These are phyloP conservation scores for Elasticomyces elasticus DNA, from an alignment of 495 filamentous ascomycete species.

Conservation along the genomic window DNA sequence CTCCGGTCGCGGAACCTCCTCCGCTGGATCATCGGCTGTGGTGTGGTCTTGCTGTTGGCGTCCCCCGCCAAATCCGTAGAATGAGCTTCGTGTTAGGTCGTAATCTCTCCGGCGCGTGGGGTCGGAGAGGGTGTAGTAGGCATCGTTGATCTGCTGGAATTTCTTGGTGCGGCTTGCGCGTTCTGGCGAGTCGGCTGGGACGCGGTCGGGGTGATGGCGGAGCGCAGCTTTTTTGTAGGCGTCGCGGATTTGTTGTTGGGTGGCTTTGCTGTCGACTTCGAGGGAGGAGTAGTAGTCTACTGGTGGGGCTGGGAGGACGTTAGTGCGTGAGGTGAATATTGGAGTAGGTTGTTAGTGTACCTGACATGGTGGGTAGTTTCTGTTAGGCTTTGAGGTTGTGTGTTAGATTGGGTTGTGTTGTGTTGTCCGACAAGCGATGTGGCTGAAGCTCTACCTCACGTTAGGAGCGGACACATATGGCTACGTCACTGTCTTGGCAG, in stretches of 20 bases:
- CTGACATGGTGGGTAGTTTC: neutral
- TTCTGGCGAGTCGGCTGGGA: conserved; percentile 75
- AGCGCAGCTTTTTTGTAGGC: conserved; percentile 95
- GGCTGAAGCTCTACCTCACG: too few species aligned
- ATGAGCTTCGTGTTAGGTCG: conserved; percentile 55
- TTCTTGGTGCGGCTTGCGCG: conserved; percentile 70
- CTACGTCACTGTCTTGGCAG: too few species aligned
- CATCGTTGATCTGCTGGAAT: conserved; percentile 96
- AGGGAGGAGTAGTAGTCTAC: conserved; percentile 47
- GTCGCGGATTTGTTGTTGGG: conserved; percentile 75
- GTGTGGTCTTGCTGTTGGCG: conserved; percentile 25
- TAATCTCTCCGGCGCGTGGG: conserved; percentile 72
- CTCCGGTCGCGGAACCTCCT: conserved; percentile 43
- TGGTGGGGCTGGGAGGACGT: conserved; percentile 9
- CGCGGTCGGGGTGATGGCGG: conserved; percentile 88
- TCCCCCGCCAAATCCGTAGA: conserved; percentile 36
- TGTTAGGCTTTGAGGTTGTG: too few species aligned
- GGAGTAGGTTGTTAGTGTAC: neutral
- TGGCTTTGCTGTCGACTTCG: conserved; percentile 62
- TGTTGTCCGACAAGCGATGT: too few species aligned
- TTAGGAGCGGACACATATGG: too few species aligned
- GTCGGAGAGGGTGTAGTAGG: conserved; percentile 92
- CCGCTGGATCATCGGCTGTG: conserved; percentile 49
- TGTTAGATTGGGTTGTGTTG: too few species aligned
- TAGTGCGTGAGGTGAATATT: neutral